These are phyloP conservation scores for Aspergillus puulaauensis DNA, from an alignment of 2,329 filamentous ascomycete genomes.

Conservation along the genomic window DNA sequence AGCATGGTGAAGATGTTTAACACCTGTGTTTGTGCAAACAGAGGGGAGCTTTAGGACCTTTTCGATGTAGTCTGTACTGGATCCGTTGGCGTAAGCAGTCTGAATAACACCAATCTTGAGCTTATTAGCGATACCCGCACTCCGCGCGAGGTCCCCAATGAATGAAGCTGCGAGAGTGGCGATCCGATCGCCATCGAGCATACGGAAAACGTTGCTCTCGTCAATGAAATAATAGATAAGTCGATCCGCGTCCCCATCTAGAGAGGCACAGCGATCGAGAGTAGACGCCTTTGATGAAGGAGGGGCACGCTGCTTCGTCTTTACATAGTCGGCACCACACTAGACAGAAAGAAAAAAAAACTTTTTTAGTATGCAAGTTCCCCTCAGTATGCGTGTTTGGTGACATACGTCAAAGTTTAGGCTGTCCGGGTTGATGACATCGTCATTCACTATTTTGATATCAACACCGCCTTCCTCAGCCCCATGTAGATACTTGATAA, in stretches of 20 bases:
- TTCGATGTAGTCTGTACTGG: slow-evolving; percentile 87
- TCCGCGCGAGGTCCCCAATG: slow-evolving; percentile 81
- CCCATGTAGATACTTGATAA: slow-evolving; percentile 77
- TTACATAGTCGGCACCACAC: slow-evolving; percentile 96
- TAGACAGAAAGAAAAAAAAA: slow-evolving; percentile 37
- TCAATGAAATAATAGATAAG: slow-evolving; percentile 94
- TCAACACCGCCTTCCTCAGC: slow-evolving; percentile 68
- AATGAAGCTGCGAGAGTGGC: slow-evolving; percentile 92
- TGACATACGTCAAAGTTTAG: slow-evolving; percentile 76
- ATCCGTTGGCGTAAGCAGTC: slow-evolving; percentile 96
- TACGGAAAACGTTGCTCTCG: slow-evolving; percentile 77
- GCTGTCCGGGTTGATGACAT: slow-evolving; percentile 83
- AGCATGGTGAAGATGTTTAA: slow-evolving; percentile 98
- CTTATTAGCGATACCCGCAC: slow-evolving; percentile 74
- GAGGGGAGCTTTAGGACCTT: slow-evolving; percentile 86
- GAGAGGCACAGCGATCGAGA: slow-evolving; percentile 79
- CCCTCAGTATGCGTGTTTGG: not conserved
- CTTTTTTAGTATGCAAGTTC: slow-evolving; percentile 16
- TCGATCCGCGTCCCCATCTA: slow-evolving; percentile 94
- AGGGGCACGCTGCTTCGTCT: slow-evolving; percentile 91
- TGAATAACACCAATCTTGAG: slow-evolving; percentile 93
- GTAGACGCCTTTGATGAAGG: slow-evolving; percentile 74
- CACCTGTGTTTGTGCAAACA: slow-evolving; percentile 89
- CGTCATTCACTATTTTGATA: slow-evolving; percentile 87
- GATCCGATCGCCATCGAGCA: slow-evolving; percentile 95